A percentile compares a stretch with the other conserved stretches of the same genome.
These are phyloP conservation scores for Tephrocybe sp. DNA, from an alignment of 768 basidiomycete genomes.

Conservation along the genomic window DNA sequence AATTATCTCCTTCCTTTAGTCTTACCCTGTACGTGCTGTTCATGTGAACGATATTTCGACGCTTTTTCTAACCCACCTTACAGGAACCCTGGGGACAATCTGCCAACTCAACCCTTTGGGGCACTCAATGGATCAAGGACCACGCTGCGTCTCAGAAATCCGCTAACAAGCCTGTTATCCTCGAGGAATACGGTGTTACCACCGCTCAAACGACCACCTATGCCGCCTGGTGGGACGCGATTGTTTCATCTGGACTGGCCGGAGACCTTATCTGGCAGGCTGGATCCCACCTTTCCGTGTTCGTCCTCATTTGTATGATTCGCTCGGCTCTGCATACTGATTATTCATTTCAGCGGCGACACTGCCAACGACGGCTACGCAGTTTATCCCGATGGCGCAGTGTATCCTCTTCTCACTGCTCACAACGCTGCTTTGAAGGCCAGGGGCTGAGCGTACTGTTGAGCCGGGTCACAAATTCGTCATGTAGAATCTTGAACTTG, in stretches of 20 bases:
- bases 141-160: conserved; percentile 52
- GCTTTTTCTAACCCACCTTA: conserved; percentile 9
- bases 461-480: too few relatives aligned
- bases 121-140: conserved; percentile 61
- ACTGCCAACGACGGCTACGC: conserved; percentile 57
- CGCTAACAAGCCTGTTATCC: conserved; percentile 59
- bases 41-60: not conserved
- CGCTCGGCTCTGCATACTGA: not conserved
- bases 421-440: conserved; percentile 47
- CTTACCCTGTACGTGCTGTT: conserved; percentile 30
- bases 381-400: conserved; percentile 45
- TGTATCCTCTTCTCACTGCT: conserved; percentile 40
- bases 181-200: conserved; percentile 69
- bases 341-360: conserved; percentile 27
- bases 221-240: conserved; percentile 50
- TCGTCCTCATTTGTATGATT: not conserved
- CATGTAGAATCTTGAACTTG: too few relatives aligned
- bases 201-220: conserved; percentile 47
- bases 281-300: conserved; percentile 34
- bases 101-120: conserved; percentile 46
- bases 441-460: conserved; percentile 19
- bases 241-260: conserved; percentile 53
- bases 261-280: conserved; percentile 61
- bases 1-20: conserved; percentile 19
- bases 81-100: conserved; percentile 51